Evolutionary conservation across 2,329 filamentous ascomycete species (phyloP), one percentile per base, ranked within the genome.

Genomic region (Pleurostoma richardsiae): DNA sequence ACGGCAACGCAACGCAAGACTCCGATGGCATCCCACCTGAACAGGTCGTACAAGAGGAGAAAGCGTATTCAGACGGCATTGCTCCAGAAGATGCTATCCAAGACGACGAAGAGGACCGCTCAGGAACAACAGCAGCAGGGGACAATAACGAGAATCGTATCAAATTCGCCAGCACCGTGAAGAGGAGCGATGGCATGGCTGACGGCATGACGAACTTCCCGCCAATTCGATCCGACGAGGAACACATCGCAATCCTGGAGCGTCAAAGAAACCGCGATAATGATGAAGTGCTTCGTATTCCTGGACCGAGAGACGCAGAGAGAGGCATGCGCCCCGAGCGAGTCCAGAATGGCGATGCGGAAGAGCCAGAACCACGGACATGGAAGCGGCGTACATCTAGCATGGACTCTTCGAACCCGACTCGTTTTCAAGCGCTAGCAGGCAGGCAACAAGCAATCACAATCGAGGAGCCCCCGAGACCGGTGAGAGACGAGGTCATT

Each of bases 241-340:
- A 91, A 51, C 89, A 95, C 59, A 95, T 96, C 58, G 87, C 87
- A 5, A 94, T 97, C 57, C 65, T 96, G 10, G 83, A 96, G 63
- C 85, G 86, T 30, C 92, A 96, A 63, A 81, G 90, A 36, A 85
- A 88, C 47, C 75, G 74, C 2, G 82, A 83, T 51, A 84, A 87
- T 47, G 85, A 82, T 45, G 83, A 84, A 31, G 82, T 90, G 1
- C 70, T 97, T 40, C 85, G 90, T 39, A 97, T 99, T 56, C 94
- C 94, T 0, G 91, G 91, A 26, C 94, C 94, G 1, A 77, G 91
- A 56, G 94, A 97, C 60, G 91, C 86, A 42, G 94, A 99, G 57
- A 81, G 82, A 43, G 94, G 92, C 29, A 77, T 89, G 50, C 73
- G 83, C 7, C 91, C 91, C 2, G 71, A 73, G 47, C 70, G 74